Percentiles rank a stretch among this genome's conserved stretches.
Evolutionary conservation across 1,139 yeast genomes (phyloP).

Genomic region (Hansenula sp.): DNA sequence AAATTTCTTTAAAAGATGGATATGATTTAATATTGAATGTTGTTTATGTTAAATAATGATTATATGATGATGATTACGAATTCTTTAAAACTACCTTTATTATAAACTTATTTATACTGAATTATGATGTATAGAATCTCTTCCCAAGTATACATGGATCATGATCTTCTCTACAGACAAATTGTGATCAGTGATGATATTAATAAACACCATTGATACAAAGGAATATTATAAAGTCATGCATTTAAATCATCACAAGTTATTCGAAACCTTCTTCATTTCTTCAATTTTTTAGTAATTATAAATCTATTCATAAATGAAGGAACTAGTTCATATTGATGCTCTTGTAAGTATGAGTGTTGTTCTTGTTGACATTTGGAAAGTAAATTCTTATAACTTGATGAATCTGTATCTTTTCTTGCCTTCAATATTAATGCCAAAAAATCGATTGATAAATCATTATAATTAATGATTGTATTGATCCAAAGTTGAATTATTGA

Average conservation of each 20-base stretch:
- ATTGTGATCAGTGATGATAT: no score
- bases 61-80: not conserved
- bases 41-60: conserved; percentile 8
- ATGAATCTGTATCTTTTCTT: conserved; percentile 33
- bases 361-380: conserved; percentile 19
- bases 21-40: conserved; percentile 7
- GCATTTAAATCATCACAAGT: no score
- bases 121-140: no score
- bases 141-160: no score
- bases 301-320: conserved; percentile 16
- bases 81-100: no score
- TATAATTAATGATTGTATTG: conserved; percentile 53
- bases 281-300: not conserved
- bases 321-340: conserved; percentile 8
- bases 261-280: no score
- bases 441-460: conserved; percentile 65
- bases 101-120: no score
- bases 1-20: conserved; percentile 1
- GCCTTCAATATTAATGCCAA: conserved; percentile 45
- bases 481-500: conserved; percentile 57
- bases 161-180: no score
- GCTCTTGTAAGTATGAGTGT: conserved; percentile 7
- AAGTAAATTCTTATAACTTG: conserved; percentile 21
- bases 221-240: not conserved
- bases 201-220: no score